phyloP scores from a whole-genome alignment of 495 filamentous ascomycete genomes.

The Podospora anserina region DNA sequence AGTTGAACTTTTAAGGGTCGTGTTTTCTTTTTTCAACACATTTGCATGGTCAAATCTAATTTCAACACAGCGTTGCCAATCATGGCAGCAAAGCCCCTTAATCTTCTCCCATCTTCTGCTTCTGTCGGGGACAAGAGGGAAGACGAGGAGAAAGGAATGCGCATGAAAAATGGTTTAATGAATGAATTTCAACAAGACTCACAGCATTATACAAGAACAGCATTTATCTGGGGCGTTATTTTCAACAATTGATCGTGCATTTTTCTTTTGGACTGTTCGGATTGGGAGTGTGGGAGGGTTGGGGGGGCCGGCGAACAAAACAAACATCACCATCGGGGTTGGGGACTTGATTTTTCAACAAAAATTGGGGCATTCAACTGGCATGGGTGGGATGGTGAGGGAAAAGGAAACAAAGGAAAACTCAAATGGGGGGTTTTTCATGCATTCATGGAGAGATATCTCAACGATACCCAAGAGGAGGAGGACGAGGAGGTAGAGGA shows the following conservation, averaged over 20 bases:
- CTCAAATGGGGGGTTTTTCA: slow-evolving; percentile 14
- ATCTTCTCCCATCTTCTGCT: background rate
- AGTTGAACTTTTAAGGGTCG: slow-evolving; percentile 5
- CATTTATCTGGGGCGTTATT: slow-evolving; percentile 24
- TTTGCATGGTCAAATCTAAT: slow-evolving; percentile 23
- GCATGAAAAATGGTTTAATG: background rate
- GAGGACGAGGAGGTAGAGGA: background rate
- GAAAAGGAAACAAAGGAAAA: slow-evolving; percentile 5
- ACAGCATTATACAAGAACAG: slow-evolving; percentile 12
- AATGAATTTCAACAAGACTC: background rate
- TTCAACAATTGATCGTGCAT: slow-evolving; percentile 6
- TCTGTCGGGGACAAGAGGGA: background rate
- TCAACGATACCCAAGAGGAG: slow-evolving; percentile 39
- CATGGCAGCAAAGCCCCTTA: slow-evolving; percentile 2
- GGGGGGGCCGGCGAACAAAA: background rate
- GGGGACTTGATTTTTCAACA: slow-evolving; percentile 36
- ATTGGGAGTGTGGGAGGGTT: background rate
- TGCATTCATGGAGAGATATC: slow-evolving; percentile 31
- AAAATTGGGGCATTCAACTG: slow-evolving; percentile 25
- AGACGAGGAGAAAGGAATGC: background rate
- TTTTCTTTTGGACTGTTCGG: background rate
- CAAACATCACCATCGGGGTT: background rate
- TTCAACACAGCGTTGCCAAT: slow-evolving; percentile 18
- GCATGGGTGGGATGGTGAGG: slow-evolving; percentile 14
- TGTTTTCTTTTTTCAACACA: slow-evolving; percentile 25